Conservation (phyloP, 768 basidiomycete genomes). For the Lactarius pseudohatsudake region DNA sequence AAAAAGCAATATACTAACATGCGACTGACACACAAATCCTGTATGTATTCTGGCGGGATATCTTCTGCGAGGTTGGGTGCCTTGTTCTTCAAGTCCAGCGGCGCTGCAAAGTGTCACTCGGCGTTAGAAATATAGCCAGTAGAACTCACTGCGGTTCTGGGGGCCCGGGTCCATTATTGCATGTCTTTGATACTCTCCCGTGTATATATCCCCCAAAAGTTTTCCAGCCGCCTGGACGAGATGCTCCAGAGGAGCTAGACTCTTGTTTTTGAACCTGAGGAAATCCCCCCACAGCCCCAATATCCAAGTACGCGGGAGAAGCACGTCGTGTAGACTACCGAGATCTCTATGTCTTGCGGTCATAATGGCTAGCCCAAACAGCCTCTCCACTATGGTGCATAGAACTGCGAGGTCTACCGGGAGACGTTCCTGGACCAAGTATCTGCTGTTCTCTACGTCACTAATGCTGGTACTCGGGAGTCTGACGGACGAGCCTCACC, state of each 20-base stretch:
- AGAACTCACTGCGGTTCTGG: neutral
- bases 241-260: neutral
- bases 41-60: constrained; percentile 4
- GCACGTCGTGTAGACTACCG: constrained; percentile 43
- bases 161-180: neutral
- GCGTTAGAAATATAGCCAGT: neutral
- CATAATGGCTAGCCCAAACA: constrained; percentile 46
- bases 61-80: neutral
- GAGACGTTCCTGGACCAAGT: constrained; percentile 42
- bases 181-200: constrained; percentile 13
- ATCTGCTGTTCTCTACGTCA: constrained; percentile 37
- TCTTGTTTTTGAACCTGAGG: neutral
- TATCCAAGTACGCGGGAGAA: constrained; percentile 58
- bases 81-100: constrained; percentile 1
- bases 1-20: constrained; percentile 7
- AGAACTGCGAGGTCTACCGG: constrained; percentile 48
- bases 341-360: constrained; percentile 32
- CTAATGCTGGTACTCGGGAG: neutral
- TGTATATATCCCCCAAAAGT: constrained; percentile 18
- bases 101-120: neutral
- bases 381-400: constrained; percentile 51
- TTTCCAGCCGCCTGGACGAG: neutral
- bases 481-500: neutral
- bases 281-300: constrained; percentile 28
- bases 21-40: constrained; percentile 17